Evolutionary conservation across 331 rosid species (phyloP), one percentile per base, ranked within the genome.

Genomic region (Stylosanthes scabra): DNA sequence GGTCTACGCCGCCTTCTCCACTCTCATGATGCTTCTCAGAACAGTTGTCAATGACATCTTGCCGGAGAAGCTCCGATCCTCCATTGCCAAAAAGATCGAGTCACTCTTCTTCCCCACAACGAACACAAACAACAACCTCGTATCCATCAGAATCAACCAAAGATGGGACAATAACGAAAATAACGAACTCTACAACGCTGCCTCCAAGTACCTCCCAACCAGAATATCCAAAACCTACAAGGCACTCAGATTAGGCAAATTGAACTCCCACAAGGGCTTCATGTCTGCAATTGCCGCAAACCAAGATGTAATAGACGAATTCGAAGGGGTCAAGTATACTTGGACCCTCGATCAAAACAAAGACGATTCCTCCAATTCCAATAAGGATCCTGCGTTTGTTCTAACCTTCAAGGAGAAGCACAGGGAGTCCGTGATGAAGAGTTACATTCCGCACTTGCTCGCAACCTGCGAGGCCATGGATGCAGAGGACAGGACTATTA

Each of bases 31-130:
- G 71, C 76, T 83, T 7, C 16, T 76, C 1, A 57, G 75, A 75
- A 56, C 82, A 0, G 84, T 63, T 3, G 42, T 76, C 80, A 75
- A 83, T 11, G 82, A 83, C 11, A 61, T 80, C 62, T 8, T 83
- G 2, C 82, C 84, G 7, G 6, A 2, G 0, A 39, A 67, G n/a
- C 2, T 76, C 8, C 58, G 59, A 42, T 29, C 57, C 3, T 68
- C 42, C 63, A 41, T 78, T 11, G 0, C 6, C 67, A 12, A 47
- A 9, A 83, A 71, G 71, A 49, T 83, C 0, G 3, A 31, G 29
- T 0, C 34, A 4, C 31, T 71, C 45, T 67, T 79, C 71, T 70
- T 79, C 71, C 65, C 75, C 15, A 2, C 29, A 1, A 1, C 2
- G 31, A 37, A 47, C 1, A 0, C 39, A 2, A 50, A 50, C 55